Conservation (phyloP, 345 rosid genomes). For the Citrus sinensis region DNA sequence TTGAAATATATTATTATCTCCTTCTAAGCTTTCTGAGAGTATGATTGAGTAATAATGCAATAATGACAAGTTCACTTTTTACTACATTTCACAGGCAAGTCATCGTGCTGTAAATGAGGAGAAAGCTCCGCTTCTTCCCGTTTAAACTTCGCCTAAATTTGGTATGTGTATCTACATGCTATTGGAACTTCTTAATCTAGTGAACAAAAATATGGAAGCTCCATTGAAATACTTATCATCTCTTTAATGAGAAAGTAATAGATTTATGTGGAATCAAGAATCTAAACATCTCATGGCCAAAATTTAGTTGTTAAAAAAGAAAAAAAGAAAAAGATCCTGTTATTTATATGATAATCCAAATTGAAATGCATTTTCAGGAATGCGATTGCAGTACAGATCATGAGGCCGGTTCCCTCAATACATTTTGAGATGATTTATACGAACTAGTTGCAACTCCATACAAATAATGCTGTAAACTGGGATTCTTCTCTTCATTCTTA, state of each 20-base stretch:
- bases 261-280: background rate
- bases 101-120: slow-evolving; percentile 22
- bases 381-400: background rate
- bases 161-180: slow-evolving; percentile 1
- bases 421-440: background rate
- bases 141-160: slow-evolving; percentile 5
- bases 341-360: background rate
- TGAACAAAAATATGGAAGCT: background rate
- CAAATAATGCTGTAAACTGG: background rate
- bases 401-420: background rate
- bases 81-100: slow-evolving; percentile 16
- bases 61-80: background rate
- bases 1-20: background rate
- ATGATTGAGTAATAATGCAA: background rate
- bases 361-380: background rate
- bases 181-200: background rate
- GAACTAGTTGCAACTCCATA: background rate
- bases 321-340: background rate
- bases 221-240: background rate
- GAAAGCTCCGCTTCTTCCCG: slow-evolving; percentile 28
- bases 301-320: background rate
- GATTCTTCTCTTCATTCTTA: background rate
- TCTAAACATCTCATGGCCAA: background rate
- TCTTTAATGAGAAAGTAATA: background rate
- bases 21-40: background rate